Conservation (phyloP, 176 grass and related monocot species). For the Ensete ventricosum region DNA sequence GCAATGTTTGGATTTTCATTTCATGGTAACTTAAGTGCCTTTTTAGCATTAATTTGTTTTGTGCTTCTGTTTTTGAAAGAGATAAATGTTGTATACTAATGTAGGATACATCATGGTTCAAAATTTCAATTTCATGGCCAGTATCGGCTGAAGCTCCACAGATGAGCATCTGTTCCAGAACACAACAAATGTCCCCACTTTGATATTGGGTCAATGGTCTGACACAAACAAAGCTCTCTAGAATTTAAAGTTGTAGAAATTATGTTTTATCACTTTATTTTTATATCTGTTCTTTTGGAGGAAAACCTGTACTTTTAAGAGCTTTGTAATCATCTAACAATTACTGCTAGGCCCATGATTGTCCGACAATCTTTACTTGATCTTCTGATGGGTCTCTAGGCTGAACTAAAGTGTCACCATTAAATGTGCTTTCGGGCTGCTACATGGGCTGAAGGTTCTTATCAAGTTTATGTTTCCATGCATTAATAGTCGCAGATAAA, state of each 20-base stretch:
- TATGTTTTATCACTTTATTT: too few relatives aligned
- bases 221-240: background rate
- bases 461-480: too few relatives aligned
- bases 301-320: background rate
- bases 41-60: background rate
- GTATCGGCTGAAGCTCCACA: background rate
- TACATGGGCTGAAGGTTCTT: too few relatives aligned
- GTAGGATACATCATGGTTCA: background rate
- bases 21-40: conserved; percentile 39
- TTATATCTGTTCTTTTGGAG: too few relatives aligned
- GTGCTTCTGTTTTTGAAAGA: background rate
- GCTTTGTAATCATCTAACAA: background rate
- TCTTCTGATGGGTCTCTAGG: too few relatives aligned
- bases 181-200: background rate
- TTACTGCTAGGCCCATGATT: too few relatives aligned
- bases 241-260: background rate
- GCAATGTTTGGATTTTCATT: conserved; percentile 98
- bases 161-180: too few relatives aligned
- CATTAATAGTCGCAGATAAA: too few relatives aligned
- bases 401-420: too few relatives aligned
- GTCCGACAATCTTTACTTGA: too few relatives aligned
- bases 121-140: background rate
- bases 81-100: background rate
- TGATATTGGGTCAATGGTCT: background rate
- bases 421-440: too few relatives aligned